A percentile compares a stretch with the other conserved stretches of the same genome.
Evolutionary conservation across 2,329 filamentous ascomycete species (phyloP).

Genomic region (Pseudogymnoascus sp.): DNA sequence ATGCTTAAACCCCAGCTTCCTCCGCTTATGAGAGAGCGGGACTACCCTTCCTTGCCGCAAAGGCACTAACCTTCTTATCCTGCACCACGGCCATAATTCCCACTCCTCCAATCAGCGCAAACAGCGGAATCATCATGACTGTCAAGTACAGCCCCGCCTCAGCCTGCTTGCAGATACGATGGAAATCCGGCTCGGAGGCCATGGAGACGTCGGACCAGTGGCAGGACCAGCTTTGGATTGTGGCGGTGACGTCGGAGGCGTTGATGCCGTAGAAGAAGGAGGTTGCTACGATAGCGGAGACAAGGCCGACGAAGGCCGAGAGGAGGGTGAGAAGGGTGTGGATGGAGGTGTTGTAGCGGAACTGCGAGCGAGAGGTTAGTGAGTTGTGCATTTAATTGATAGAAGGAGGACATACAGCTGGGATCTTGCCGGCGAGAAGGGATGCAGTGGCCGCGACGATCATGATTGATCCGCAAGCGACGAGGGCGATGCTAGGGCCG

Average conservation of each 20-base stretch:
- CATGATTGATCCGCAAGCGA: conserved; percentile 44
- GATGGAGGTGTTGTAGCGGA: conserved; percentile 30
- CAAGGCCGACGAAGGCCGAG: conserved; percentile 36
- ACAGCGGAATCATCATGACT: conserved; percentile 48
- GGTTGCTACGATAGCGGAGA: conserved; percentile 44
- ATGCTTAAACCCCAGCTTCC: too few species aligned
- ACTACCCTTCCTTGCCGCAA: conserved; percentile 25
- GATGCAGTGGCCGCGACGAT: conserved; percentile 40
- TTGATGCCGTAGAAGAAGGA: conserved; percentile 51
- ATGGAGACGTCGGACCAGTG: conserved; percentile 50
- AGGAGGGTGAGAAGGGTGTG: conserved; percentile 25
- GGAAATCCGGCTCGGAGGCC: conserved; percentile 44
- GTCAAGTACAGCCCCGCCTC: conserved; percentile 46
- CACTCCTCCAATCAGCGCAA: conserved; percentile 37
- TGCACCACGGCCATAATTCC: conserved; percentile 36
- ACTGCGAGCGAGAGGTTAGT: conserved; percentile 24
- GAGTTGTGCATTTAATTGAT: conserved; percentile 4
- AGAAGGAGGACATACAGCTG: conserved; percentile 37
- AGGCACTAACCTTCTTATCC: conserved; percentile 33
- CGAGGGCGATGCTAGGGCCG: conserved; percentile 46
- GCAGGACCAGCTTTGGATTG: conserved; percentile 55
- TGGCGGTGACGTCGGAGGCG: conserved; percentile 43
- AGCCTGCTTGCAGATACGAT: conserved; percentile 48
- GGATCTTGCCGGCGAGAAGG: conserved; percentile 41
- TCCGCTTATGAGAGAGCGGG: conserved; percentile 23